Base-by-base conservation (phyloP, 768 basidiomycete species). In the Boletus sp. region DNA sequence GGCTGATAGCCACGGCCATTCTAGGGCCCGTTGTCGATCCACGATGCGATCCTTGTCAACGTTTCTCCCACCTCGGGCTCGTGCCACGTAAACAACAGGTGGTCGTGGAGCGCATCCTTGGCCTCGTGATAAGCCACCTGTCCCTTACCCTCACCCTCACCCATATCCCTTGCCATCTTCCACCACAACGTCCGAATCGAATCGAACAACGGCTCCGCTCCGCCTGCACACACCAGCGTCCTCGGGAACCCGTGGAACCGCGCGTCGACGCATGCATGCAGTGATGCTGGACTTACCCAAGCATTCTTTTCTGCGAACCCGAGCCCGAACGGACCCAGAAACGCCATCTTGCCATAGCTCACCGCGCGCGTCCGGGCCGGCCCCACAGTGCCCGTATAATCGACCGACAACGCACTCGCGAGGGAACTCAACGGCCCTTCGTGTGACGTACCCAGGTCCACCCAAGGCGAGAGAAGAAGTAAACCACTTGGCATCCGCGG, bases 211-310 rank as follows among this genome's bases (percentile, higher is more conserved):
- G 81, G 62, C 61, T 88, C 86, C 0, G 78, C 80, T 4, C 79
- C 83, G 5, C 84, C 86, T 2, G 76, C 77, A 21, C 78, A 74
- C 33, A 88, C 77, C 64, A 83, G 82, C 0, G 85, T 85, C 47
- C 77, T 71, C 3, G 84, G 85, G 64, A 83, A 87, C 7, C 75
- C 78, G 39, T 72, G 71, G 66, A 86, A 88, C 46, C 71, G 61
- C 8, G 77, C 70, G 2, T 60, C 34, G 33, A 77, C 63, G 11
- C 63, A 63, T 1, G 77, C 68, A 43, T 77, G 64, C 23, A 74
- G 60, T 5, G 82, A 84, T 14, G 79, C 79, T 4, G 86, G 85
- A 0, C 84, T 87, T 27, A 88, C 72, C 60, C 83, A 86, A n/a
- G 66, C 70, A 53, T 78, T 83, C 13, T 69, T 70, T 14, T 77